phyloP scores from a whole-genome alignment of 179 eudicot genomes.

The Carnegiea gigantea region DNA sequence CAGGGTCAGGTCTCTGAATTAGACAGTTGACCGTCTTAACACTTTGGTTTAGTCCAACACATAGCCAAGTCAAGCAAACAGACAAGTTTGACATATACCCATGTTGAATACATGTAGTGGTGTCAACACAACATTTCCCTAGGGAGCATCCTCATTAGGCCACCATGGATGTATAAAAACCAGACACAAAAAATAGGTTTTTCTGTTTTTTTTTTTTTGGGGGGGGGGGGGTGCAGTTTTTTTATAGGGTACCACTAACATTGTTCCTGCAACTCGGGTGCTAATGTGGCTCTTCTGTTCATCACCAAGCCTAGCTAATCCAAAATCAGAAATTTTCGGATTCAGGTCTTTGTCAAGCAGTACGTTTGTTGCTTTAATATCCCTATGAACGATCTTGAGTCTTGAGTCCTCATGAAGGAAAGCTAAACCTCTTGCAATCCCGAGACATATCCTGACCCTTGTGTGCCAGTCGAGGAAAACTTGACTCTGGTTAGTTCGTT shows the following conservation, averaged over 20 bases:
- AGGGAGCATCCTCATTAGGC: too few relatives aligned
- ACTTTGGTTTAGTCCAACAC: too few relatives aligned
- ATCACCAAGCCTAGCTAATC: conserved; percentile 70
- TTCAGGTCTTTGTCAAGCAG: conserved; percentile 58
- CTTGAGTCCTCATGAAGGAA: conserved; percentile 71
- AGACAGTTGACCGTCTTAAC: too few relatives aligned
- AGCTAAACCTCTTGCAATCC: conserved; percentile 71
- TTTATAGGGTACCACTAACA: conserved; percentile 37
- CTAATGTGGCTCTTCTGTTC: conserved; percentile 67
- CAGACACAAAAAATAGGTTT: not conserved
- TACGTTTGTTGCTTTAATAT: conserved; percentile 72
- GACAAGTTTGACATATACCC: too few relatives aligned
- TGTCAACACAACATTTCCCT: too few relatives aligned
- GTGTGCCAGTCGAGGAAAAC: conserved; percentile 60
- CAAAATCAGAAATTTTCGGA: conserved; percentile 79
- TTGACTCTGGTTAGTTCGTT: conserved; percentile 8
- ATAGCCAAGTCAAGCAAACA: too few relatives aligned
- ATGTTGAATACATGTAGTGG: too few relatives aligned
- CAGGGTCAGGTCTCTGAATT: too few relatives aligned
- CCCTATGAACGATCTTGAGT: conserved; percentile 69
- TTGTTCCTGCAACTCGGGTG: conserved; percentile 75
- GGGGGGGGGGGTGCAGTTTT: not conserved
- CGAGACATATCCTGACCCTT: conserved; percentile 61
- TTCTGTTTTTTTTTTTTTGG: not conserved
- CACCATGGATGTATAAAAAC: too few relatives aligned